phyloP scores from a whole-genome alignment of 352 stramenopile genomes.

The Globisporangium echinulatum region DNA sequence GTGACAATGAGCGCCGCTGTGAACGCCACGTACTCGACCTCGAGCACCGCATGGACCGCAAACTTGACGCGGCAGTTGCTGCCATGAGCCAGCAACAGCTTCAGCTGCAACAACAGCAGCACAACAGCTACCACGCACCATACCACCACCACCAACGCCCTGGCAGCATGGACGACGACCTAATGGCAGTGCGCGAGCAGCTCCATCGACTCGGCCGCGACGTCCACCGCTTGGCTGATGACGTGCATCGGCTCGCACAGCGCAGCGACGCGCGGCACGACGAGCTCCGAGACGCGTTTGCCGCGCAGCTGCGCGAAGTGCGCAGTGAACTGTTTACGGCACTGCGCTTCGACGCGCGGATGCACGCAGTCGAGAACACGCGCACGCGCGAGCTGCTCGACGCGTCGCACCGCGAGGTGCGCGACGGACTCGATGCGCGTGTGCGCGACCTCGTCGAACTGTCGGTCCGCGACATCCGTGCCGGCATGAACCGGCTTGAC shows the following conservation, averaged over 20 bases:
- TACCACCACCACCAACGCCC: not conserved
- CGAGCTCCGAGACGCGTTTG: constrained; percentile 25
- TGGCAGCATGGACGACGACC: not conserved
- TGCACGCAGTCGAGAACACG: constrained; percentile 38
- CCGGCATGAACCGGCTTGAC: constrained; percentile 1
- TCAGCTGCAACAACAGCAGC: not conserved
- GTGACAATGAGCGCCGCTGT: not conserved
- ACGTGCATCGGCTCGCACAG: constrained; percentile 26
- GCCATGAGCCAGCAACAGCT: not conserved
- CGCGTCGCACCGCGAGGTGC: constrained; percentile 2
- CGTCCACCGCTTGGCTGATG: constrained; percentile 20
- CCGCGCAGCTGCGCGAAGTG: constrained; percentile 22
- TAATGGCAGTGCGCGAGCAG: constrained; percentile 14
- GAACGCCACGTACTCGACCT: not conserved
- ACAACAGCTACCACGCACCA: not conserved
- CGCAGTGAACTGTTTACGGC: constrained; percentile 35
- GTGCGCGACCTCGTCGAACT: constrained; percentile 18
- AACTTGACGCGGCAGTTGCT: not conserved
- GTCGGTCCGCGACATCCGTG: not conserved
- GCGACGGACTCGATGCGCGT: constrained; percentile 22
- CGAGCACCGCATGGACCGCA: not conserved
- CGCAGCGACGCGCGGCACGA: constrained; percentile 14
- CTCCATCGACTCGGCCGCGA: constrained; percentile 21
- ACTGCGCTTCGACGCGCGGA: constrained; percentile 30
- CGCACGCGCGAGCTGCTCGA: constrained; percentile 18